Evolutionary conservation across 345 rosid species (phyloP).

Genomic region (Carallia brachiata): DNA sequence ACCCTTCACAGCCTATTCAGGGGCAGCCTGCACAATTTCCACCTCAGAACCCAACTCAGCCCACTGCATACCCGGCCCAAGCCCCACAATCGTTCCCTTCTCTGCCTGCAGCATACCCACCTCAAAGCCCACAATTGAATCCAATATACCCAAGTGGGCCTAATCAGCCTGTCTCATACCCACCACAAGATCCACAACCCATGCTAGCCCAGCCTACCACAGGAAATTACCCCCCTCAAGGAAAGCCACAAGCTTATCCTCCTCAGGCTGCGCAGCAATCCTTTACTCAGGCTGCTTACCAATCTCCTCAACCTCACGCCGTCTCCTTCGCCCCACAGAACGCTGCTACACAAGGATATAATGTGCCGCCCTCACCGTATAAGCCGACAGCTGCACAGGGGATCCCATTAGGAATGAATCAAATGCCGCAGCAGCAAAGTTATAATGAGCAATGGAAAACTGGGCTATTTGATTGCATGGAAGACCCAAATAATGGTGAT

Average conservation of each 20-base stretch:
- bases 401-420: slow-evolving; percentile 24
- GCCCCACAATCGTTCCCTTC: neutral
- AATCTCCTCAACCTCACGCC: slow-evolving; percentile 10
- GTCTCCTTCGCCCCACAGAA: neutral
- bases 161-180: slow-evolving; percentile 7
- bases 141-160: neutral
- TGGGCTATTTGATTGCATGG: slow-evolving; percentile 62
- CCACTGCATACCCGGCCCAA: neutral
- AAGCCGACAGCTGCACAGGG: neutral
- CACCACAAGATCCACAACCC: neutral
- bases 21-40: neutral
- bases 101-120: slow-evolving; percentile 11
- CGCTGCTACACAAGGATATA: neutral
- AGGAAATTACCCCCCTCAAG: slow-evolving; percentile 4
- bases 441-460: slow-evolving; percentile 44
- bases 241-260: neutral
- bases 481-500: slow-evolving; percentile 59
- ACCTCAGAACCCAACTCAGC: neutral
- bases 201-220: neutral
- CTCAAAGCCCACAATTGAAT: neutral
- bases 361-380: neutral
- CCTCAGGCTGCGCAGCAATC: neutral
- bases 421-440: slow-evolving; percentile 4
- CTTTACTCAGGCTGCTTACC: slow-evolving; percentile 12
- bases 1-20: slow-evolving; percentile 3